Conservation (phyloP, 1,284 basidiomycete species). For the Microbotryomycetes sp. region DNA sequence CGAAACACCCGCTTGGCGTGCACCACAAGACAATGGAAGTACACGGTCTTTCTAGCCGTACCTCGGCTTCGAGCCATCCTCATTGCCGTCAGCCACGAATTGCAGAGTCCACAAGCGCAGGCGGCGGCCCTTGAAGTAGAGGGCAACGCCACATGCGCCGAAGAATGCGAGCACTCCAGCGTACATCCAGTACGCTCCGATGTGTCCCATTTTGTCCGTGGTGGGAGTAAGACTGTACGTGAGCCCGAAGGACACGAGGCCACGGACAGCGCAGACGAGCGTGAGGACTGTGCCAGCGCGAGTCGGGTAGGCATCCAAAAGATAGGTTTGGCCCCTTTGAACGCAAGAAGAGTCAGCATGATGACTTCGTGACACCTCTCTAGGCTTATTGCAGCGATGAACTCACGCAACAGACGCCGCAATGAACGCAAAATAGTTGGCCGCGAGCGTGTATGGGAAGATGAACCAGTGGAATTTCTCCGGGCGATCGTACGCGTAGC, state of each 20-base stretch:
- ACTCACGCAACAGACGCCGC: not conserved
- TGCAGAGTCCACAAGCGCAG: not conserved
- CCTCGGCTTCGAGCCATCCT: not conserved
- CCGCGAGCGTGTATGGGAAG: not conserved
- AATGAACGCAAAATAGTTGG: not conserved
- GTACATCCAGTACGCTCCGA: not conserved
- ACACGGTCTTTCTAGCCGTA: not conserved
- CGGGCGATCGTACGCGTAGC: not conserved
- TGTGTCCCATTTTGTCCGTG: conserved; percentile 32
- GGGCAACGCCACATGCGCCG: not conserved
- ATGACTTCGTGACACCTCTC: not conserved
- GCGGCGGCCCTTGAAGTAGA: not conserved
- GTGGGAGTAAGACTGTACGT: conserved; percentile 30
- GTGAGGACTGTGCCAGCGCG: not conserved
- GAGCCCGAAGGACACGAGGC: conserved; percentile 20
- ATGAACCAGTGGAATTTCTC: conserved; percentile 1
- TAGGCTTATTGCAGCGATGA: not conserved
- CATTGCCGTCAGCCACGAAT: not conserved
- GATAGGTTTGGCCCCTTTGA: not conserved
- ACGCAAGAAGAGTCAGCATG: too few relatives aligned
- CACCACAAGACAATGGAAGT: too few relatives aligned
- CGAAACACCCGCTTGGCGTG: too few relatives aligned
- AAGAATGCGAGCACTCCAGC: not conserved
- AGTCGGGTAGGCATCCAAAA: not conserved
- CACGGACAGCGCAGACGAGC: not conserved